phyloP scores from a whole-genome alignment of 495 filamentous ascomycete genomes.

The Podospora fimiseda region DNA sequence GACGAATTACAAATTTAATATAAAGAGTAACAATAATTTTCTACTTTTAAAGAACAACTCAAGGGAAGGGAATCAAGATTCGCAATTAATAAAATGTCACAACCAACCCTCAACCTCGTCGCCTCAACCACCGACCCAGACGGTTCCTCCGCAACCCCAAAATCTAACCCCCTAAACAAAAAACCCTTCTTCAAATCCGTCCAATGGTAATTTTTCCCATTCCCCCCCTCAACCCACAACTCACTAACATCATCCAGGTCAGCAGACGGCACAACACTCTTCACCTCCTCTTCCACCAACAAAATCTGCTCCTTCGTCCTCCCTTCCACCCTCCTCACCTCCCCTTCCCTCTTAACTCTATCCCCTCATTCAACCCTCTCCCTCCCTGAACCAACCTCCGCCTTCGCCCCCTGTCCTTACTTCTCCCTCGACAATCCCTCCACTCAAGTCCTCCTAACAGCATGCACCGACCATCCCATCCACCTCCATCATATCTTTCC shows the following conservation, averaged over 20 bases:
- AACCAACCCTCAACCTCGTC: slow-evolving; percentile 20
- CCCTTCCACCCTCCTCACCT: slow-evolving; percentile 61
- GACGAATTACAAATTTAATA: too few relatives aligned
- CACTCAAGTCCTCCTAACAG: slow-evolving; percentile 63
- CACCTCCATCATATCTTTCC: slow-evolving; percentile 50
- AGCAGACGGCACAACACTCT: slow-evolving; percentile 72
- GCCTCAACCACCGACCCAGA: slow-evolving; percentile 14
- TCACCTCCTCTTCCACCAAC: slow-evolving; percentile 69
- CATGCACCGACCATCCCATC: slow-evolving; percentile 66
- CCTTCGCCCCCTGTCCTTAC: slow-evolving; percentile 64
- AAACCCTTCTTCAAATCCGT: slow-evolving; percentile 30
- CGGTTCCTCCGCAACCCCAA: slow-evolving; percentile 7
- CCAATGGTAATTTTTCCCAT: slow-evolving; percentile 24
- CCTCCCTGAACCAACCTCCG: slow-evolving; percentile 64
- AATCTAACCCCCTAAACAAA: background rate
- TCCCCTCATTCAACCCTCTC: slow-evolving; percentile 53
- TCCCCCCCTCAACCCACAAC: background rate
- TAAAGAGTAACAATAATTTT: too few relatives aligned
- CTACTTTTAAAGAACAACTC: too few relatives aligned
- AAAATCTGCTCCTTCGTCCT: slow-evolving; percentile 65
- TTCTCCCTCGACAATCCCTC: slow-evolving; percentile 59
- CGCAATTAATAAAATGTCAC: slow-evolving; percentile 16
- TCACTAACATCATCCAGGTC: slow-evolving; percentile 39
- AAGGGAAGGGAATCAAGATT: too few relatives aligned
- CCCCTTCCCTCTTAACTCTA: slow-evolving; percentile 39